Evolutionary conservation across 495 filamentous ascomycete species (phyloP), one percentile per base, ranked within the genome.

Genomic region (Saxophila tyrrhenica): DNA sequence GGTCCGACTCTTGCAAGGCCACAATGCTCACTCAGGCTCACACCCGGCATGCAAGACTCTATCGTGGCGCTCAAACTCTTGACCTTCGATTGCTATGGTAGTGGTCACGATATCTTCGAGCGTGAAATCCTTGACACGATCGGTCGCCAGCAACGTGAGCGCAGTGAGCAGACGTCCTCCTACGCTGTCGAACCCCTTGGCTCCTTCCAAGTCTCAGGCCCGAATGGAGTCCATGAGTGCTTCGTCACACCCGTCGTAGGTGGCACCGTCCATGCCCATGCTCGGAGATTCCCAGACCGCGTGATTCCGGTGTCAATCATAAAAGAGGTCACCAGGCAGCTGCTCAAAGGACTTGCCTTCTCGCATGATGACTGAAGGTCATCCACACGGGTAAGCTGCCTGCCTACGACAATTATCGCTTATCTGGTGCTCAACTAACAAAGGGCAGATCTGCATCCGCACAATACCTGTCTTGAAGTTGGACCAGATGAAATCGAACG

Each of bases 401-500:
- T 38, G 9, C 8, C 16, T 48, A 25, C 49, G 17, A 64, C 56
- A 43, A 23, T 55, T 8, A 24, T 57, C 54, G 60, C 48, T 39
- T 52, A 48, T 54, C 56, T 47, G 58, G 43, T n/a, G n/a, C n/a
- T n/a, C n/a, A n/a, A n/a, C n/a, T n/a, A n/a, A n/a, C n/a, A n/a
- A n/a, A n/a, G n/a, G 0, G 55, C 56, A 64, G 64, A 66, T 59
- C 46, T 68, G 38, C 63, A 67, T 45, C 64, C 66, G 25, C 60
- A 56, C 9, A 70, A 68, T 58, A 67, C 66, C 55, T 59, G 64
- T 39, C 48, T 67, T 15, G 61, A 68, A 39, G 24, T 47, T 10
- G 16, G 35, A 35, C 38, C 15, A 29, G 44, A 64, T 47, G 64
- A 69, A 46, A 65, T 69, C 35, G 63, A 64, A 35, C 57, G 65